phyloP scores from a whole-genome alignment of 2,329 filamentous ascomycete genomes.

The Alternaria atra region DNA sequence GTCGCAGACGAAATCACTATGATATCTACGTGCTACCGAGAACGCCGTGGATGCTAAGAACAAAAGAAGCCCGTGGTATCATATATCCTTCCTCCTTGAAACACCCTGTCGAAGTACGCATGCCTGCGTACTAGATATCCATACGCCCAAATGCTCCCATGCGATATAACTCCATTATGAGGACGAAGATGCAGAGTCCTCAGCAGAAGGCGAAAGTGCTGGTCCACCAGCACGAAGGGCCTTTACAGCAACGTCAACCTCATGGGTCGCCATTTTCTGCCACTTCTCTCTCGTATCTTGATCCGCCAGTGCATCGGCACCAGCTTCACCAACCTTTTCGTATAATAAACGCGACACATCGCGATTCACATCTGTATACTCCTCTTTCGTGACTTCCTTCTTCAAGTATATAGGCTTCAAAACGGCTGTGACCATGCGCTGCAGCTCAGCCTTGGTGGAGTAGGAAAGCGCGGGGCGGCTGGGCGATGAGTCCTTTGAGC shows the following conservation, averaged over 20 bases:
- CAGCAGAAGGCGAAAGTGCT: slow-evolving; percentile 33
- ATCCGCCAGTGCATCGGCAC: slow-evolving; percentile 63
- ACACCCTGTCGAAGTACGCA: not conserved
- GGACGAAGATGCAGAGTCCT: slow-evolving; percentile 42
- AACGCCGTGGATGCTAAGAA: slow-evolving; percentile 8
- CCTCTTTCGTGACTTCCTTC: slow-evolving; percentile 81
- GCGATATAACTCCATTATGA: slow-evolving; percentile 21
- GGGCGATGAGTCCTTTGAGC: slow-evolving; percentile 73
- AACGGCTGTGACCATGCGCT: slow-evolving; percentile 83
- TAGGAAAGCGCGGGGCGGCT: slow-evolving; percentile 73
- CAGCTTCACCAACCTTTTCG: slow-evolving; percentile 65
- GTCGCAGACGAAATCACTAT: not conserved
- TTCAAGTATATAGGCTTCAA: slow-evolving; percentile 85
- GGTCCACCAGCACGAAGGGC: slow-evolving; percentile 31
- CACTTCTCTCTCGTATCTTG: slow-evolving; percentile 73
- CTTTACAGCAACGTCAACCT: slow-evolving; percentile 78
- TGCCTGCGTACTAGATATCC: not conserved
- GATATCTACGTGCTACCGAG: slow-evolving; percentile 1
- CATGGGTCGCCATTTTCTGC: slow-evolving; percentile 78
- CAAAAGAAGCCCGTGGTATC: slow-evolving; percentile 18
- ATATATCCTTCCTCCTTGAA: slow-evolving; percentile 7
- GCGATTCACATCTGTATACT: slow-evolving; percentile 92
- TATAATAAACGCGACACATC: slow-evolving; percentile 90
- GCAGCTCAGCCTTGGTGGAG: slow-evolving; percentile 86
- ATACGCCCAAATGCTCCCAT: not conserved